These are phyloP conservation scores for Komagataella mondaviorum DNA, from an alignment of 805 yeast species.

Conservation along the genomic window DNA sequence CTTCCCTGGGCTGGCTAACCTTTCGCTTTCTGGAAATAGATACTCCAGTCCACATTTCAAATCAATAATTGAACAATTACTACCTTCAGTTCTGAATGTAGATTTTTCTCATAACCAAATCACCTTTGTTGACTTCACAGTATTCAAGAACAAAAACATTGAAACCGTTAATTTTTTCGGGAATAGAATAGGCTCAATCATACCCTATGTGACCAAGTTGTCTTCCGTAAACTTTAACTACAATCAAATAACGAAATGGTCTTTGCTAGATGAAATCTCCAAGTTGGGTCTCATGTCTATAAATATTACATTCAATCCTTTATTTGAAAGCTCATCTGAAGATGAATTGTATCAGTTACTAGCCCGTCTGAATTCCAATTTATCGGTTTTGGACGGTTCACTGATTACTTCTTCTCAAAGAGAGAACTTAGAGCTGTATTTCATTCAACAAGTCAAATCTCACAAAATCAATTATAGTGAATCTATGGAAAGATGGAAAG, in stretches of 20 bases:
- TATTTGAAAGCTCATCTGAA: conserved; percentile 19
- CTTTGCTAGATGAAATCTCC: neutral
- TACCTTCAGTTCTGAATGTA: conserved; percentile 6
- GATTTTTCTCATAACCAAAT: conserved; percentile 15
- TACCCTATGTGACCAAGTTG: neutral
- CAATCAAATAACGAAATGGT: conserved; percentile 12
- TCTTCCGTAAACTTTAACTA: neutral
- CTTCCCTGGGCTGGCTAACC: neutral
- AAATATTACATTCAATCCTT: conserved; percentile 39
- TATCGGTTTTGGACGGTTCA: conserved; percentile 46
- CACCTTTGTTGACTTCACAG: neutral
- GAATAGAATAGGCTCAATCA: conserved; percentile 11
- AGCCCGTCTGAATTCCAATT: conserved; percentile 9
- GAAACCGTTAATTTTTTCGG: conserved; percentile 20
- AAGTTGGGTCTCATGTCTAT: conserved; percentile 26
- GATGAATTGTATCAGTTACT: conserved; percentile 11
- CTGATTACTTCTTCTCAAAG: conserved; percentile 31
- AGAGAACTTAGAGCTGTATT: conserved; percentile 53
- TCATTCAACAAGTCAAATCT: conserved; percentile 35
- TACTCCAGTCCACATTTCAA: neutral
- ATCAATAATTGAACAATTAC: neutral
- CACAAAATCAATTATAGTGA: conserved; percentile 14
- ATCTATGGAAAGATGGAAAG: conserved; percentile 24
- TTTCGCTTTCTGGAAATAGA: neutral
- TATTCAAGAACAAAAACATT: conserved; percentile 8